Evolutionary conservation across 805 yeast species (phyloP).

Genomic region (Komagataella pseudopastoris): DNA sequence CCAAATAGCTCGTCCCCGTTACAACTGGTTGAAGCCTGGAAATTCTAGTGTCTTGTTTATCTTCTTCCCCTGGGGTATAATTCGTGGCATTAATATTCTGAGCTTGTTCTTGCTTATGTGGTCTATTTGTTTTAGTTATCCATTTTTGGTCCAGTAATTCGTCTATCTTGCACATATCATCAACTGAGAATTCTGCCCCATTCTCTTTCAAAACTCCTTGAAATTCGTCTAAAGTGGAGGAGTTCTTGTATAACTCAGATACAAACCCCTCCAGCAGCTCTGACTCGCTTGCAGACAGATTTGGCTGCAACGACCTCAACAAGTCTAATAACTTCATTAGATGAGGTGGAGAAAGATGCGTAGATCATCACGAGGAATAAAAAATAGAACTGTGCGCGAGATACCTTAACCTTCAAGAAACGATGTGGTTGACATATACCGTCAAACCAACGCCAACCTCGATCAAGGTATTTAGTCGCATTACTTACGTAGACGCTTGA

Average conservation of each 20-base stretch:
- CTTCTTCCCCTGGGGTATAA: not conserved
- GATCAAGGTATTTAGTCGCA: not conserved
- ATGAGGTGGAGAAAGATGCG: not conserved
- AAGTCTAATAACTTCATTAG: not conserved
- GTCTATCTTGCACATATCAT: not conserved
- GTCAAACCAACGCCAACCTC: no score
- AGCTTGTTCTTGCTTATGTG: not conserved
- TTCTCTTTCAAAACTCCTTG: slow-evolving; percentile 2
- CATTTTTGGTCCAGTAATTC: not conserved
- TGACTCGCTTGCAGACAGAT: slow-evolving; percentile 2
- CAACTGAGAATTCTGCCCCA: slow-evolving; percentile 6
- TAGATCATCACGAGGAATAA: not conserved
- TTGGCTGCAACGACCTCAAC: slow-evolving; percentile 1
- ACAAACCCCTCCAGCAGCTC: slow-evolving; percentile 5
- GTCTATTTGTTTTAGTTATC: not conserved
- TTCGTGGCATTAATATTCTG: not conserved
- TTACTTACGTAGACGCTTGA: not conserved
- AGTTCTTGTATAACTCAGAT: slow-evolving; percentile 3
- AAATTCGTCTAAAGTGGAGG: slow-evolving; percentile 3
- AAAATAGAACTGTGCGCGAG: not conserved
- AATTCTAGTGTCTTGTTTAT: not conserved
- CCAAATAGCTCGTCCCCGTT: slow-evolving; percentile 40
- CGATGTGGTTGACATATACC: no score
- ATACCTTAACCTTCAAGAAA: not conserved
- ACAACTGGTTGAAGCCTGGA: slow-evolving; percentile 1